Evolutionary conservation across 2,329 filamentous ascomycete genomes (phyloP).

Genomic region (Claviceps monticola): DNA sequence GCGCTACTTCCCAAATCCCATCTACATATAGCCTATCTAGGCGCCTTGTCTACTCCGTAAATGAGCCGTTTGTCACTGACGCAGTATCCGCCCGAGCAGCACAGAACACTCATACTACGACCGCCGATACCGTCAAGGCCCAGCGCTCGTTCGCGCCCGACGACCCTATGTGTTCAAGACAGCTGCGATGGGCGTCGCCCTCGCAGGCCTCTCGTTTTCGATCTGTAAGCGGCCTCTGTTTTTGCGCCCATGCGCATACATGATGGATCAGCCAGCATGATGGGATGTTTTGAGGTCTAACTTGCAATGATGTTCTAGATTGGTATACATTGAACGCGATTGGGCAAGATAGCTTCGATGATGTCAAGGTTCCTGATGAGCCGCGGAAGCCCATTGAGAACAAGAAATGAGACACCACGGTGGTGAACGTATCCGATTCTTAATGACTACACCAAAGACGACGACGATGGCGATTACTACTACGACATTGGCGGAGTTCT

Average conservation of each 20-base stretch:
- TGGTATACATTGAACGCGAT: constrained; percentile 63
- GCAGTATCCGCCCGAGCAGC: constrained; percentile 13
- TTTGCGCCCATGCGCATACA: neutral
- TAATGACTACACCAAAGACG: too few relatives aligned
- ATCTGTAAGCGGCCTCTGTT: constrained; percentile 62
- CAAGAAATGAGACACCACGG: neutral
- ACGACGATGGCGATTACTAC: too few relatives aligned
- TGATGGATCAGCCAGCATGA: neutral
- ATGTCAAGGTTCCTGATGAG: constrained; percentile 76
- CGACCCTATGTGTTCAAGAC: constrained; percentile 90
- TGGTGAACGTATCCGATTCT: too few relatives aligned
- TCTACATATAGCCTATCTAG: neutral
- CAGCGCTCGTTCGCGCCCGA: constrained; percentile 80
- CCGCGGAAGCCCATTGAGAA: constrained; percentile 36
- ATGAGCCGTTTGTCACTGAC: neutral
- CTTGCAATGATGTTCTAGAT: constrained; percentile 23
- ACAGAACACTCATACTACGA: constrained; percentile 73
- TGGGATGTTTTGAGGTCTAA: neutral
- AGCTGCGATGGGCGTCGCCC: constrained; percentile 28
- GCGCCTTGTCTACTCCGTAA: too few relatives aligned
- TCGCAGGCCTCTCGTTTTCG: too few relatives aligned
- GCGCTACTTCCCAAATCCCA: neutral
- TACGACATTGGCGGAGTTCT: neutral
- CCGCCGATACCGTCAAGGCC: constrained; percentile 68
- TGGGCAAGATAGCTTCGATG: constrained; percentile 92